Evolutionary conservation across 305 asterid species (phyloP).

Genomic region (Fraxinus angustifolia): DNA sequence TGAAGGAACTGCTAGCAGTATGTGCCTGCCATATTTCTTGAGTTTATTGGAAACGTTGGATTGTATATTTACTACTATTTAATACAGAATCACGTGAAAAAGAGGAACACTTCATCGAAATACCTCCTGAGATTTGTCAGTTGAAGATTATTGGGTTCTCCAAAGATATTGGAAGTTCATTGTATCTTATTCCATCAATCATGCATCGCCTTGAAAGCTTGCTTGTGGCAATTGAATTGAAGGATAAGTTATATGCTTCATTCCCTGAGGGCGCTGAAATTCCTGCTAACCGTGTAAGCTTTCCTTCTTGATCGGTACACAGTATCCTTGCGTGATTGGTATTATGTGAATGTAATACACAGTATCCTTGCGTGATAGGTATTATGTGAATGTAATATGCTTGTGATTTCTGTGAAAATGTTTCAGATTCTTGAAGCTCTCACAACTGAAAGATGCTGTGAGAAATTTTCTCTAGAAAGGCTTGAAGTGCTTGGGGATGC

Average conservation of each 20-base stretch:
- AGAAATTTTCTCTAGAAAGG: constrained; percentile 89
- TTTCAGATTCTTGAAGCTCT: constrained; percentile 96
- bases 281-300: constrained; percentile 62
- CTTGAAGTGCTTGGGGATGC: constrained; percentile 99
- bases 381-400: constrained; percentile 4
- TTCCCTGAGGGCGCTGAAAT: constrained; percentile 85
- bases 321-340: not conserved
- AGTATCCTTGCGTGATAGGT: not conserved
- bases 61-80: constrained; percentile 25
- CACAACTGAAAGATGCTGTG: constrained; percentile 86
- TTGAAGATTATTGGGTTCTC: constrained; percentile 91
- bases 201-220: constrained; percentile 89
- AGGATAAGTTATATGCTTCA: constrained; percentile 60
- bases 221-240: constrained; percentile 86
- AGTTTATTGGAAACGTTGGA: constrained; percentile 14
- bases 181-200: constrained; percentile 85
- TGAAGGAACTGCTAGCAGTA: not conserved
- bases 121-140: constrained; percentile 95
- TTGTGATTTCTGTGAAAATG: constrained; percentile 29
- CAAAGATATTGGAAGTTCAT: constrained; percentile 91
- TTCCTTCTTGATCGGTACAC: constrained; percentile 3
- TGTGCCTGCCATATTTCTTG: not conserved
- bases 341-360: not conserved
- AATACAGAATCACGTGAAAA: constrained; percentile 66
- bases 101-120: constrained; percentile 80